Percentiles rank a stretch among this genome's conserved stretches.
Conservation (phyloP, 176 grass and related monocot genomes). For the Carex littledalei region DNA sequence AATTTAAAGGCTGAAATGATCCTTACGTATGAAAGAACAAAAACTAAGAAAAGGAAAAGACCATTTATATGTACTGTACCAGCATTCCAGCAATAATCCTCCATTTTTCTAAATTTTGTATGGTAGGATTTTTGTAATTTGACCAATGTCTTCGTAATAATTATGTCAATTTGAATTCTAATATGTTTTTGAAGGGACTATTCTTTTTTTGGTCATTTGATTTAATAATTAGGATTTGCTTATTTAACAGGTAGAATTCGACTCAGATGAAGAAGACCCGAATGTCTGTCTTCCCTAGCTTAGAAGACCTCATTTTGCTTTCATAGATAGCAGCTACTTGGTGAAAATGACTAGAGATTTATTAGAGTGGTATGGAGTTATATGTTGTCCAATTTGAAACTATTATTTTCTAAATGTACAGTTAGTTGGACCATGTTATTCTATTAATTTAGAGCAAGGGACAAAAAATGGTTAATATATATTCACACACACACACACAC, state of each 20-base stretch:
- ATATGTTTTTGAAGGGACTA: background rate
- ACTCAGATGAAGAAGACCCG: conserved; percentile 11
- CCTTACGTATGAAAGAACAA: background rate
- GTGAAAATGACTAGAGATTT: background rate
- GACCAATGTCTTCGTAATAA: background rate
- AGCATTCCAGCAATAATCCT: background rate
- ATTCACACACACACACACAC: too few species aligned
- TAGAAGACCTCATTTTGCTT: background rate
- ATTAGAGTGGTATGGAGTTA: background rate
- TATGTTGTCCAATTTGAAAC: background rate
- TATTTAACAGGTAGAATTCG: conserved; percentile 15
- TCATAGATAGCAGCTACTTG: background rate
- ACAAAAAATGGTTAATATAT: background rate
- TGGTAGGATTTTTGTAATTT: background rate
- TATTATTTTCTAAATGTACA: background rate
- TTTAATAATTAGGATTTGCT: background rate
- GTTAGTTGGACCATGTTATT: background rate
- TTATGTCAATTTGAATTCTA: background rate
- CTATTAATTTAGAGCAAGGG: background rate
- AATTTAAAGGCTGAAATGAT: background rate
- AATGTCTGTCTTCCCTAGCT: background rate
- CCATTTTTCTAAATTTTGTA: background rate
- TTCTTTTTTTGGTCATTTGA: background rate
- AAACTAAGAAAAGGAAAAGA: background rate
- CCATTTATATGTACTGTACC: background rate